Base-by-base conservation (phyloP, 2,329 filamentous ascomycete genomes). In the Xylariaceae sp. region DNA sequence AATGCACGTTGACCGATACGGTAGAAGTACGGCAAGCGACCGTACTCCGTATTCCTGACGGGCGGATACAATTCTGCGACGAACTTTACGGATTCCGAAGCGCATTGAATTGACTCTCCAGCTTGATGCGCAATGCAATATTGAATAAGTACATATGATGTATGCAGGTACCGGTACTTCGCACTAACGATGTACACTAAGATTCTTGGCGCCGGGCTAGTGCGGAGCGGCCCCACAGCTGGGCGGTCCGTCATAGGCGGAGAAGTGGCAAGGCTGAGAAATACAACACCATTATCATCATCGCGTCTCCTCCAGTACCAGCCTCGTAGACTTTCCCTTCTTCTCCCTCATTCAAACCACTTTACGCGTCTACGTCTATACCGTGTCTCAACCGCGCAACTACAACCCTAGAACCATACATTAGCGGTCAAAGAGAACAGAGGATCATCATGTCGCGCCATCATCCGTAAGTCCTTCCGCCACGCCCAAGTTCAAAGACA, bases 191-290 rank as follows among this genome's bases (percentile, higher is more conserved):
- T 7, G 9, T 39, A 56, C 47, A 39, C 34, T 44, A 45, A 9
- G 4, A 30, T 13, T 3, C 2, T 30, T 50, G 34, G 37, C 37
- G 8, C 7, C 37, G 37, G 4, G 9, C 37, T 41, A 8, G 11
- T 13, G 37, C 23, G 23, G 23, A 30, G 37, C 37, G 37, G 37
- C 37, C 37, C 37, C 37, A 45, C 13, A 13, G n/a, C 13, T 45
- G 41, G 23, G 23, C 23, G 23, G 23, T n/a, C 5, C 13, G 41
- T 6, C 10, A 13, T 30, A 30, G 23, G 13, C 11, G 61, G 59
- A 65, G 62, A 61, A 63, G 68, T 69, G 70, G 74, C 76, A 74
- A 79, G 76, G 77, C 77, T 80, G 77, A 78, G 73, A 73, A 76
- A 76, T 75, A 63, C 58, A 58, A 57, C 58, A 66, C 64, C 56